Evolutionary conservation across 139 green algal genomes (phyloP), one percentile per base, ranked within the genome.

Genomic region (Volvox reticuliferus): DNA sequence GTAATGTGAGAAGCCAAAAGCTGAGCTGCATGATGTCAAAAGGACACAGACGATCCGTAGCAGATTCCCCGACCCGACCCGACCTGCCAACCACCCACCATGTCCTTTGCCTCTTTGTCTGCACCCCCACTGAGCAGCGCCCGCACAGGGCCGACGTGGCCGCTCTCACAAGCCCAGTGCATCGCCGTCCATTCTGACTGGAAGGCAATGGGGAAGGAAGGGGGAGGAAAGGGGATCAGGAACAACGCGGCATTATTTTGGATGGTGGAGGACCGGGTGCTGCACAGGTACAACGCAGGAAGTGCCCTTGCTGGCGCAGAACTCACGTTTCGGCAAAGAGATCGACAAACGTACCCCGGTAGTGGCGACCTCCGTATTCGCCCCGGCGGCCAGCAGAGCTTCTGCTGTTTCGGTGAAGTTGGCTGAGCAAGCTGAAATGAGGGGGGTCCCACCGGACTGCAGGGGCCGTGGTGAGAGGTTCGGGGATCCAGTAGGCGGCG

Each of bases 341-440:
- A 55, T 55, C 44, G 0, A 28, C 14, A 32, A 62, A 6, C 82
- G 61, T 26, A 79, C 82, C 82, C 82, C 82, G 0, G 35, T 79
- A 19, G 65, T 79, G 63, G 82, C 82, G 28, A 69, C 82, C 82
- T 79, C 82, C 82, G 20, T 33, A 22, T 88, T 62, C 65, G 65
- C 63, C 33, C 65, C 65, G 33, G 82, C 82, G 63, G 5, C 82
- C 65, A 88, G 82, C 82, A 88, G 82, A 30, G 82, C 82, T 62
- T 88, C 82, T 19, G 26, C 82, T 3, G 82, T 77, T 62, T 88
- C 82, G 35, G 82, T 88, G 82, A 79, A 79, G 82, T 88, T 88
- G 82, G 2, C 21, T 17, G 82, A 71, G 32, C 62, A 65, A 30
- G 82, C 82, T 9, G 82, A 69, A 20, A 79, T 88, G 63, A 88